Evolutionary conservation across 805 yeast genomes (phyloP).

Genomic region (Candida piceae): DNA sequence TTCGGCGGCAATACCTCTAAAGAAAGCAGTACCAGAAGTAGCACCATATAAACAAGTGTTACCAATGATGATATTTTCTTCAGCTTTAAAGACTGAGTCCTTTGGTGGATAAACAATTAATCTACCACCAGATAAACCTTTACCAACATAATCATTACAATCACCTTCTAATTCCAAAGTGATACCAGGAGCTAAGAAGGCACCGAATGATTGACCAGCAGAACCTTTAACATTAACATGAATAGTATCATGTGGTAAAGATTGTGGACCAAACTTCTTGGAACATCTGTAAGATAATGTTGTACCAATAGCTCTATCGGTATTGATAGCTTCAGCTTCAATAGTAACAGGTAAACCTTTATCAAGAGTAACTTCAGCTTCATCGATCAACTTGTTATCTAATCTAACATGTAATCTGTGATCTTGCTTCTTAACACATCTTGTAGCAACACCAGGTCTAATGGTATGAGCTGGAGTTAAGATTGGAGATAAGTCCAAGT

Average conservation of each 20-base stretch:
- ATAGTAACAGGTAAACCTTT: slow-evolving; percentile 95
- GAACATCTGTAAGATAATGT: slow-evolving; percentile 92
- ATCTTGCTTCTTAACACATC: slow-evolving; percentile 89
- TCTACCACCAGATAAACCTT: slow-evolving; percentile 95
- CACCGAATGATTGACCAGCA: slow-evolving; percentile 99
- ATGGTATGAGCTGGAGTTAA: slow-evolving; percentile 95
- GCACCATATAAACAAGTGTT: slow-evolving; percentile 98
- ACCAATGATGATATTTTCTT: slow-evolving; percentile 94
- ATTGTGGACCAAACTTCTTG: slow-evolving; percentile 86
- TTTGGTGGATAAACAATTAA: slow-evolving; percentile 88
- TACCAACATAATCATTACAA: slow-evolving; percentile 96
- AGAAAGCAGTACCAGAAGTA: slow-evolving; percentile 88
- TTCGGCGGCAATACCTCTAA: slow-evolving; percentile 97
- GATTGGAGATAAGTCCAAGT: slow-evolving; percentile 86
- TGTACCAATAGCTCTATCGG: slow-evolving; percentile 95
- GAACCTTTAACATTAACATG: slow-evolving; percentile 89
- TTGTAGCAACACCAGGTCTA: slow-evolving; percentile 95
- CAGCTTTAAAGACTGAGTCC: slow-evolving; percentile 79
- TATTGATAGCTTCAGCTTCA: slow-evolving; percentile 88
- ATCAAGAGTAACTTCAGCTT: slow-evolving; percentile 90
- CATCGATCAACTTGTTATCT: slow-evolving; percentile 94
- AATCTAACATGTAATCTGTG: slow-evolving; percentile 88
- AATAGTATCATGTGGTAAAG: slow-evolving; percentile 93
- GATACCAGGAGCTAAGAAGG: slow-evolving; percentile 92
- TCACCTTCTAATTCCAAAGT: slow-evolving; percentile 96